Evolutionary conservation across 2,329 filamentous ascomycete genomes (phyloP).

Genomic region (Cladosporium halotolerans): DNA sequence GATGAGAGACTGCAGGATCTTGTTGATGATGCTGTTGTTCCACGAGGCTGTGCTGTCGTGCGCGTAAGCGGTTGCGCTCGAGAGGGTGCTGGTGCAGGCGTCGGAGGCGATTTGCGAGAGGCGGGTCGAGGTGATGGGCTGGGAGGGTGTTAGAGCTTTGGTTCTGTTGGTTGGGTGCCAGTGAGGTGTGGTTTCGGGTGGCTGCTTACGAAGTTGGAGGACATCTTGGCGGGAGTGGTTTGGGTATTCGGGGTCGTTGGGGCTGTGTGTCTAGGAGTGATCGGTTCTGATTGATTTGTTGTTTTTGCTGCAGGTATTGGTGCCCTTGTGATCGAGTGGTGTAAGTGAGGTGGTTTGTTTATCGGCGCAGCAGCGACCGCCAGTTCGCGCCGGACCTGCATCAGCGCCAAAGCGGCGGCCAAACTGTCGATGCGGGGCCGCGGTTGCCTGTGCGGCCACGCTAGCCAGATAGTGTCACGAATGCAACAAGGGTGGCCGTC

Average conservation of each 20-base stretch:
- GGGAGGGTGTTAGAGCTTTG: constrained; percentile 1
- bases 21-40: constrained; percentile 89
- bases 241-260: not conserved
- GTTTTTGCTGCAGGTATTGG: too few relatives aligned
- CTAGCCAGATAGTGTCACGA: too few relatives aligned
- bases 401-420: not conserved
- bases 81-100: constrained; percentile 75
- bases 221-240: not conserved
- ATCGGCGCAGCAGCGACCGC: constrained; percentile 3
- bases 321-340: not conserved
- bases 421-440: too few relatives aligned
- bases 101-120: constrained; percentile 81
- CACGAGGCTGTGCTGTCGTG: constrained; percentile 78
- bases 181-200: not conserved
- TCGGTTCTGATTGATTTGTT: not conserved
- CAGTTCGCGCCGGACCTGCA: constrained; percentile 1
- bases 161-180: not conserved
- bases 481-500: too few relatives aligned
- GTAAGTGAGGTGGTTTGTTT: not conserved
- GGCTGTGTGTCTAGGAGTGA: not conserved
- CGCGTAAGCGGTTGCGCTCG: constrained; percentile 71
- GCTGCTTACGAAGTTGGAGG: constrained; percentile 1
- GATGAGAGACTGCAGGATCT: constrained; percentile 70
- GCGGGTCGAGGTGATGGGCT: constrained; percentile 71
- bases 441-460: too few relatives aligned